phyloP scores from a whole-genome alignment of 495 filamentous ascomycete species.

The Bombardia bombarda region DNA sequence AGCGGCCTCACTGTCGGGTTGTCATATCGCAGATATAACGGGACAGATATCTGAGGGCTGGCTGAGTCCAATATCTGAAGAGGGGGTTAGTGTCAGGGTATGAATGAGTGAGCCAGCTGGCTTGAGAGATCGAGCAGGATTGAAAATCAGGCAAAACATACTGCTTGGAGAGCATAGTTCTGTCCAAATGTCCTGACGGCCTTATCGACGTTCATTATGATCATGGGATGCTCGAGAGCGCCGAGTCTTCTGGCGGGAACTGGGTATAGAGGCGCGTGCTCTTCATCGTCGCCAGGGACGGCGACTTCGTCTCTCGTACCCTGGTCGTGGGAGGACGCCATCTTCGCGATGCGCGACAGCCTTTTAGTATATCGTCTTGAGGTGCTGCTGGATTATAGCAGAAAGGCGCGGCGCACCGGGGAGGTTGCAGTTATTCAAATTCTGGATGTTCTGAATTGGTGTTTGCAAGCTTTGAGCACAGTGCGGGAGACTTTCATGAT shows the following conservation, averaged over 20 bases:
- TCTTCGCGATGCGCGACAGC: no score
- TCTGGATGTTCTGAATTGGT: no score
- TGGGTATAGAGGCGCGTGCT: slow-evolving; percentile 30
- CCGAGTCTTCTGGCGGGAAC: slow-evolving; percentile 60
- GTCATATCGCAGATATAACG: slow-evolving; percentile 64
- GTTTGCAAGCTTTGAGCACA: no score
- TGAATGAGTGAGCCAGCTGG: not conserved
- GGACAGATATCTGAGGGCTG: slow-evolving; percentile 36
- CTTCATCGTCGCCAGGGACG: slow-evolving; percentile 1
- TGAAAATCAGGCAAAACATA: slow-evolving; percentile 27
- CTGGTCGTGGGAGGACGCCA: no score
- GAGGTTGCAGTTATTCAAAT: no score
- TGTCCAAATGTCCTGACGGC: slow-evolving; percentile 73
- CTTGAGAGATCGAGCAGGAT: not conserved
- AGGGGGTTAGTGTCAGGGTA: slow-evolving; percentile 7
- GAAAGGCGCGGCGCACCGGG: no score
- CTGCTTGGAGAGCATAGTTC: slow-evolving; percentile 54
- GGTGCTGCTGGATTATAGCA: no score
- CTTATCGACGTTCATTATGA: slow-evolving; percentile 74
- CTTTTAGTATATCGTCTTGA: no score
- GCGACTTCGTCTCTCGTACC: no score
- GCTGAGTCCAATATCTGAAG: slow-evolving; percentile 28
- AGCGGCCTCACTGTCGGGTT: slow-evolving; percentile 71
- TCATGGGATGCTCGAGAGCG: slow-evolving; percentile 80
- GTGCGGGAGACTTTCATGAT: no score